Conservation (phyloP, 1,139 yeast species). For the Magnusiomyces clavatus region DNA sequence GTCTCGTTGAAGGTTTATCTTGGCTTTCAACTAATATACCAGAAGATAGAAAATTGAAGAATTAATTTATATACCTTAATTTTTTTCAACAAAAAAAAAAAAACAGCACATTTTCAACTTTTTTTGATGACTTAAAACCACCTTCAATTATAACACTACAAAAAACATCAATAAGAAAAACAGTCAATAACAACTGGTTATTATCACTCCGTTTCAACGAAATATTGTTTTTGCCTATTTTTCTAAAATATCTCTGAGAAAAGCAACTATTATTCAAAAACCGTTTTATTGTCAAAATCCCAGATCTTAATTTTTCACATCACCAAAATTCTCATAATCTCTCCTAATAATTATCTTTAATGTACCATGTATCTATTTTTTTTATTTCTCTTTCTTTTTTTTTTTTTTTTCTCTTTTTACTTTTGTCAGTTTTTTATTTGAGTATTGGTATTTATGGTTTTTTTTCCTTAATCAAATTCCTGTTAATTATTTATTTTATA, state of each 20-base stretch:
- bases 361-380: not conserved
- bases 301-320: too few relatives aligned
- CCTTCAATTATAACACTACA: too few relatives aligned
- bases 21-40: constrained; percentile 71
- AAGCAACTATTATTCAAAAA: too few relatives aligned
- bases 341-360: not conserved
- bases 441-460: not conserved
- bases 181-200: not conserved
- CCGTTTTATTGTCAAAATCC: too few relatives aligned
- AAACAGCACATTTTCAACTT: too few relatives aligned
- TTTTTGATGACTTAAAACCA: too few relatives aligned
- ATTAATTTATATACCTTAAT: not conserved
- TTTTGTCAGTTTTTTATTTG: not conserved
- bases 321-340: not conserved
- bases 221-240: not conserved
- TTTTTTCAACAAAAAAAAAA: too few relatives aligned
- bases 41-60: constrained; percentile 24
- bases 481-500: not conserved
- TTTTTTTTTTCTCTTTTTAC: not conserved
- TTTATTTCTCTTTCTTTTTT: not conserved
- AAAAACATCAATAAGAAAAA: not conserved
- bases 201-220: too few relatives aligned
- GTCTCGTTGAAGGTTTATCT: constrained; percentile 81
- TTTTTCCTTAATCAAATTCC: too few relatives aligned
- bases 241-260: not conserved